Evolutionary conservation across 176 grass and related monocot species (phyloP).

Genomic region (Panicum miliaceum): DNA sequence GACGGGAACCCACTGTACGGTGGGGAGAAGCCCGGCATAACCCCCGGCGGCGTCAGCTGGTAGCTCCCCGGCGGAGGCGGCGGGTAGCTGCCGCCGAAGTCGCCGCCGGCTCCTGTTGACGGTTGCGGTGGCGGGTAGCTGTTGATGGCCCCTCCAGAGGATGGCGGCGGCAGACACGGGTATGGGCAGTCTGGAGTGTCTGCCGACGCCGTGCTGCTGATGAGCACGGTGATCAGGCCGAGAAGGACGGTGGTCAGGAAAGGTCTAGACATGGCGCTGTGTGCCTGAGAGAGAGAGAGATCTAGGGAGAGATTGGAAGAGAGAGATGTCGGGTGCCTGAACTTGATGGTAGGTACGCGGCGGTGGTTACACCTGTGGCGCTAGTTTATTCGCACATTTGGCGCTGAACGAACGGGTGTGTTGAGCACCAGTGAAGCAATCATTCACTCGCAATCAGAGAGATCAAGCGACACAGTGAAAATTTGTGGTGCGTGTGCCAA

Average conservation of each 20-base stretch:
- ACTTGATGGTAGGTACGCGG: constrained; percentile 12
- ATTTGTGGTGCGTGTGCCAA: not conserved
- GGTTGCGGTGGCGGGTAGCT: constrained; percentile 54
- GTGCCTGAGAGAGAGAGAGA: not conserved
- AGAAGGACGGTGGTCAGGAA: constrained; percentile 19
- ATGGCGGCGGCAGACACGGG: constrained; percentile 63
- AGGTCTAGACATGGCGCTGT: constrained; percentile 26
- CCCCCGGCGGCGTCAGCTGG: constrained; percentile 48
- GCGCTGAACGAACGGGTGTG: not conserved
- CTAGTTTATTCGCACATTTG: constrained; percentile 8
- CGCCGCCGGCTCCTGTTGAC: constrained; percentile 11
- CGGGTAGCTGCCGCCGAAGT: constrained; percentile 30
- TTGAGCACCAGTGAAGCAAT: not conserved
- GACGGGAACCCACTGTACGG: constrained; percentile 29
- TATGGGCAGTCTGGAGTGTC: constrained; percentile 60
- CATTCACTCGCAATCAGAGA: constrained; percentile 12
- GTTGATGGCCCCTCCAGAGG: constrained; percentile 11
- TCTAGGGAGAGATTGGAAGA: too few species aligned
- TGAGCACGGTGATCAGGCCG: constrained; percentile 29
- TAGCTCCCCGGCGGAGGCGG: constrained; percentile 35
- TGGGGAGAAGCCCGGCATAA: constrained; percentile 48
- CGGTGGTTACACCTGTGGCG: constrained; percentile 3
- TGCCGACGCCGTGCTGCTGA: constrained; percentile 9
- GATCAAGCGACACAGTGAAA: not conserved
- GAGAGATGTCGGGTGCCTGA: too few species aligned